A percentile compares a stretch with the other conserved stretches of the same genome.
These are phyloP conservation scores for Ceratobasidium sp. DNA, from an alignment of 1,284 basidiomycete genomes.

Conservation along the genomic window DNA sequence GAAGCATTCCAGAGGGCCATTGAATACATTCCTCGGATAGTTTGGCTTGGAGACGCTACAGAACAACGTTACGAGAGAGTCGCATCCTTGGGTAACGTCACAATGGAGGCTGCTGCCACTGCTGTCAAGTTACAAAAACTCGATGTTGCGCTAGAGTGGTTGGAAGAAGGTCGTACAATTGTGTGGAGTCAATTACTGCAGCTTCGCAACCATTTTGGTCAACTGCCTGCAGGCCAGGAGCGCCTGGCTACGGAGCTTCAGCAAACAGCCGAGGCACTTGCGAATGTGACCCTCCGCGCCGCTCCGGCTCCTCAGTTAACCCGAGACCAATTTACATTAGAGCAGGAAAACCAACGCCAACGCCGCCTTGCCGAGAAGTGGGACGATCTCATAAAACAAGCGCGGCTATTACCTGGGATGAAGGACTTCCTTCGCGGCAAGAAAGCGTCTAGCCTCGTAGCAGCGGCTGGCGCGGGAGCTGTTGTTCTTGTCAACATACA, in stretches of 20 bases:
- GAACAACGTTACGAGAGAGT: too few relatives aligned
- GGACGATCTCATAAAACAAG: background rate
- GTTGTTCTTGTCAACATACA: background rate
- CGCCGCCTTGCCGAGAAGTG: background rate
- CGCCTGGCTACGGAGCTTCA: background rate
- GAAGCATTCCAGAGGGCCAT: background rate
- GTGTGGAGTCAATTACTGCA: slow-evolving; percentile 4
- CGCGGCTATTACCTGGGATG: background rate
- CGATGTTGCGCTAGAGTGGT: background rate
- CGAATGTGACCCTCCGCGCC: background rate
- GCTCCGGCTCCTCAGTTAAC: too few relatives aligned
- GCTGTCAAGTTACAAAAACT: background rate
- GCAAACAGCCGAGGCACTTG: background rate
- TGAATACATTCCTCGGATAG: background rate
- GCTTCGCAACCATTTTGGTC: background rate
- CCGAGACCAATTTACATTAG: too few relatives aligned
- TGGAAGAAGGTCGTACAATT: background rate
- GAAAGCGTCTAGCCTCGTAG: background rate
- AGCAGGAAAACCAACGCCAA: too few relatives aligned
- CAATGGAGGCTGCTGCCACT: background rate
- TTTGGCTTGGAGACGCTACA: background rate
- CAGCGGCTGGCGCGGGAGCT: background rate
- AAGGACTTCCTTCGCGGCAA: background rate
- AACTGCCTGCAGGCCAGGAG: background rate
- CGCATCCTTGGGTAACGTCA: too few relatives aligned